Base-by-base conservation (phyloP, 441 rosid genomes). In the Francoa sonchifolia region DNA sequence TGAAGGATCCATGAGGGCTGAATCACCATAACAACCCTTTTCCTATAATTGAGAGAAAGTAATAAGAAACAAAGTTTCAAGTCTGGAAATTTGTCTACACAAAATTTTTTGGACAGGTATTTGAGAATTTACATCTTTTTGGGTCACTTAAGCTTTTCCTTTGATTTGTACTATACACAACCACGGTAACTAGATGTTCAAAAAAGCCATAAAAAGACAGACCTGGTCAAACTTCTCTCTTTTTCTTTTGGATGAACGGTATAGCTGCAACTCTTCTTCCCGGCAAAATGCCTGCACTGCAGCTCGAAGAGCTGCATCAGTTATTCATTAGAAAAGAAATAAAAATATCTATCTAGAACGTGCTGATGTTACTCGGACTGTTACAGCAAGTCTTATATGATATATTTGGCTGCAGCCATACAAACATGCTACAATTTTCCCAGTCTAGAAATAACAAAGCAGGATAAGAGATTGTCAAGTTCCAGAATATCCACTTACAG, bases 181-280 rank as follows among this genome's bases (percentile, higher is more conserved):
- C n/a, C n/a, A n/a, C n/a, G n/a, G n/a, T 26, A 1, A 26, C 9
- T n/a, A 26, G 20, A 21, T 23, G n/a, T 12, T 19, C 42, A 18
- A 39, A 27, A 30, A 22, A 21, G 35, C 9, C 38, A 21, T 10
- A 19, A 35, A 10, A 28, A 6, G 44, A 45, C 56, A 68, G 60
- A 77, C 90, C 79, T 78, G 95, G 39, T 89, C 94, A 71, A 62
- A 74, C 61, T 76, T 82, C 43, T 89, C 94, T 69, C 88, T 79
- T 65, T 68, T 79, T 54, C 92, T 76, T 66, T 89, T 85, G 27
- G 77, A 66, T 37, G 73, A 63, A 40, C 79, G 77, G 56, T 67
- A 67, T 15, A 60, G 63, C 28, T 62, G 86, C 54, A 76, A 48
- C 44, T 75, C 83, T 55, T 73, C 95, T 58, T 89, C 95, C 26